Evolutionary conservation across 108 stramenopile species (phyloP).

Genomic region (Fistulifera solaris): DNA sequence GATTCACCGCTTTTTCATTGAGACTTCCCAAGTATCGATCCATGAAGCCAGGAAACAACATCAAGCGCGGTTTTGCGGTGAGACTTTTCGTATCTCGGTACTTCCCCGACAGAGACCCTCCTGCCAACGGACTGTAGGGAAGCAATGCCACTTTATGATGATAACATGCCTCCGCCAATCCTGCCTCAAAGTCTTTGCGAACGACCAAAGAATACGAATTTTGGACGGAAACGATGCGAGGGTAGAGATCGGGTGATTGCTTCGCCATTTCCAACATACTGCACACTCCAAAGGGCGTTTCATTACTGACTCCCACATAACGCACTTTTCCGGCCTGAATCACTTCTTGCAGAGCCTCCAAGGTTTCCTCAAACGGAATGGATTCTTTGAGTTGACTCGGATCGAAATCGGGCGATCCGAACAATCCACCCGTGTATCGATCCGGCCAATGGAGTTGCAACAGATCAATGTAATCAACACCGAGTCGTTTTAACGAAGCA

Average conservation of each 20-base stretch:
- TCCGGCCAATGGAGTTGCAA: conserved; percentile 93
- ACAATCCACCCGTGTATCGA: conserved; percentile 58
- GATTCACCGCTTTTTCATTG: conserved; percentile 60
- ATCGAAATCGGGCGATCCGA: conserved; percentile 71
- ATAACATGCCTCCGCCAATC: conserved; percentile 79
- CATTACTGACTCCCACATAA: conserved; percentile 83
- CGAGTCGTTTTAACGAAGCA: conserved; percentile 66
- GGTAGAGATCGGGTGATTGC: conserved; percentile 51
- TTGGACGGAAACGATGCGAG: conserved; percentile 77
- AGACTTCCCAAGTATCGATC: conserved; percentile 52
- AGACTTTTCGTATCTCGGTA: conserved; percentile 39
- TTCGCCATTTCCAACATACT: conserved; percentile 60
- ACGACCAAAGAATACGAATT: conserved; percentile 82
- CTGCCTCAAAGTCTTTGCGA: conserved; percentile 81
- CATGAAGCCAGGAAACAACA: conserved; percentile 84
- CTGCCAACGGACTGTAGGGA: conserved; percentile 85
- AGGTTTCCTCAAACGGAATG: conserved; percentile 78
- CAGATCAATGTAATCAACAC: conserved; percentile 90
- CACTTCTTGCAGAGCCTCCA: conserved; percentile 64
- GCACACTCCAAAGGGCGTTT: conserved; percentile 89
- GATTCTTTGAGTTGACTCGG: conserved; percentile 29
- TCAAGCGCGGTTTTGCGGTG: conserved; percentile 36
- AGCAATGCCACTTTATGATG: conserved; percentile 81
- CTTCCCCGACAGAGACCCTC: conserved; percentile 80
- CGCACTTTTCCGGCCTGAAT: conserved; percentile 73